Percentiles rank a stretch among this genome's conserved stretches.
phyloP scores from a whole-genome alignment of 306 rosid genomes.

The Cicer pinnatifidum region DNA sequence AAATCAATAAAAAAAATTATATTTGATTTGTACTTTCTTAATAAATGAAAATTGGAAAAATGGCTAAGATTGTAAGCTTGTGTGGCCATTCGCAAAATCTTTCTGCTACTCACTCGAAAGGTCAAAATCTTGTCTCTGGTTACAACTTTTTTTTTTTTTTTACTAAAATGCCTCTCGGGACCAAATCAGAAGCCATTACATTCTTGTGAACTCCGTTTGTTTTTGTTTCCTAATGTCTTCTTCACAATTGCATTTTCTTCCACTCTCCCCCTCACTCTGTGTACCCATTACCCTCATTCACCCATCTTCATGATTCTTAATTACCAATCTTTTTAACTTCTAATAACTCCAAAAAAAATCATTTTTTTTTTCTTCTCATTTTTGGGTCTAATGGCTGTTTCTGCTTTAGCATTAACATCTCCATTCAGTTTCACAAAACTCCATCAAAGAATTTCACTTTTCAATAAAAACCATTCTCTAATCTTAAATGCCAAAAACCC shows the following conservation, averaged over 20 bases:
- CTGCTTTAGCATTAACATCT: conserved; percentile 49
- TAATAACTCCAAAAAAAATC: neutral
- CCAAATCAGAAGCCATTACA: neutral
- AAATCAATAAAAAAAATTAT: too few relatives aligned
- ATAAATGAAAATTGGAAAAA: too few relatives aligned
- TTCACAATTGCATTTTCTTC: neutral
- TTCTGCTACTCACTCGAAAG: neutral
- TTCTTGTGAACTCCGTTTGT: conserved; percentile 40
- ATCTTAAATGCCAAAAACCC: neutral
- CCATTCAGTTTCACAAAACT: conserved; percentile 50
- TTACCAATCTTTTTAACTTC: neutral
- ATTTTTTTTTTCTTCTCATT: neutral
- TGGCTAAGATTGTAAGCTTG: neutral
- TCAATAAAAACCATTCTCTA: conserved; percentile 25
- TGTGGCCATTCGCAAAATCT: neutral
- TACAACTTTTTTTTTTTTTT: neutral
- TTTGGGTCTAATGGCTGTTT: conserved; percentile 58
- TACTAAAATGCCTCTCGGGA: too few relatives aligned
- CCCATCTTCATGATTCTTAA: conserved; percentile 3
- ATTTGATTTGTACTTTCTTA: too few relatives aligned
- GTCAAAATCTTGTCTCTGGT: neutral
- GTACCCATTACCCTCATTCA: neutral
- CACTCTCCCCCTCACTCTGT: neutral
- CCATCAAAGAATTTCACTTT: conserved; percentile 47
- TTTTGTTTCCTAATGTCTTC: neutral